Evolutionary conservation across 768 basidiomycete genomes (phyloP).

Genomic region (Hericium erinaceus): DNA sequence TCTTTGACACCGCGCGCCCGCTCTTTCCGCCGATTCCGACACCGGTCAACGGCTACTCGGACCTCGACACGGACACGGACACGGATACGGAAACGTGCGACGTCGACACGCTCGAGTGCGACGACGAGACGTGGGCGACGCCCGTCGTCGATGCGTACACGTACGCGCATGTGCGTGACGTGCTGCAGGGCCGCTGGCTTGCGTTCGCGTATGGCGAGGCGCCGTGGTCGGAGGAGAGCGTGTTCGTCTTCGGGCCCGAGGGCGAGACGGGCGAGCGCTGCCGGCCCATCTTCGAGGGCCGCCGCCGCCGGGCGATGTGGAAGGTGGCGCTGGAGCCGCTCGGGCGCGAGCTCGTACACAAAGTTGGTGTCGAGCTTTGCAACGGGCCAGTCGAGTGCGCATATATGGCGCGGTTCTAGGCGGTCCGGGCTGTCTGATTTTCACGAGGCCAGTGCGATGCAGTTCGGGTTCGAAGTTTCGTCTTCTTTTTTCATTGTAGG

Average conservation of each 20-base stretch:
- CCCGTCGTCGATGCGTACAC: slow-evolving; percentile 57
- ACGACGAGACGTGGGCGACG: slow-evolving; percentile 37
- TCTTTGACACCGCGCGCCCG: slow-evolving; percentile 68
- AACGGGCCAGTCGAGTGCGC: slow-evolving; percentile 39
- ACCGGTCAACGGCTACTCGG: slow-evolving; percentile 19
- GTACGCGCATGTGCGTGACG: slow-evolving; percentile 57
- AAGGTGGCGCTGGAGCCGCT: slow-evolving; percentile 58
- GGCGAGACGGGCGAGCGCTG: slow-evolving; percentile 73
- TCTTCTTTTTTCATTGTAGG: neutral
- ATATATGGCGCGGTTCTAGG: neutral
- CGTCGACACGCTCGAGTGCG: slow-evolving; percentile 13
- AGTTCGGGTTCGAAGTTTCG: neutral
- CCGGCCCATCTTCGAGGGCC: slow-evolving; percentile 51
- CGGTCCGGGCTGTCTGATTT: neutral
- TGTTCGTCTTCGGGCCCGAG: slow-evolving; percentile 76
- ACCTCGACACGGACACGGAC: slow-evolving; percentile 27
- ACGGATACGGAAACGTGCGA: slow-evolving; percentile 23
- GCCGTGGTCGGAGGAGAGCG: slow-evolving; percentile 62
- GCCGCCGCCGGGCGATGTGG: slow-evolving; percentile 54
- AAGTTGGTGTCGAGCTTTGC: slow-evolving; percentile 65
- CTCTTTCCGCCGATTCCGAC: slow-evolving; percentile 16
- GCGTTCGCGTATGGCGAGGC: slow-evolving; percentile 64
- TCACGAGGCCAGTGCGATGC: no score
- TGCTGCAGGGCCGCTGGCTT: slow-evolving; percentile 69
- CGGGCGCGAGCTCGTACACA: slow-evolving; percentile 58